Evolutionary conservation across 805 yeast species (phyloP).

Genomic region (Sugiyamaella qingdaonensis): DNA sequence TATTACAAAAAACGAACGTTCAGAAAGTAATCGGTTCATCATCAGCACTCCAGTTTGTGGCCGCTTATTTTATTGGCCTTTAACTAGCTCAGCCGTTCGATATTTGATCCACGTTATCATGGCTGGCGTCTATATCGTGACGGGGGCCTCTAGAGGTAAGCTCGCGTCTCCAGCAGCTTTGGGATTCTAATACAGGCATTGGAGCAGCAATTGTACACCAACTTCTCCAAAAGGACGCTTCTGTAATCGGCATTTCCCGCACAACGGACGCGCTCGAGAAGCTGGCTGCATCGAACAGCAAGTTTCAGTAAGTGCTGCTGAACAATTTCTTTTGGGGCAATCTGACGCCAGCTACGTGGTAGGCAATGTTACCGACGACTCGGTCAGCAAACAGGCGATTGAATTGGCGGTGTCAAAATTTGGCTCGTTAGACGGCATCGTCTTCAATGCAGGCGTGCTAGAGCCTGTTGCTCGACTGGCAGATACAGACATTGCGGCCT

Average conservation of each 20-base stretch:
- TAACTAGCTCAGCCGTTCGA: background rate
- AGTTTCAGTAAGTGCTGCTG: slow-evolving; percentile 17
- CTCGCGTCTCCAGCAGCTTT: background rate
- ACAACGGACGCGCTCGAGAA: slow-evolving; percentile 45
- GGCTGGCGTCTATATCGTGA: slow-evolving; percentile 28
- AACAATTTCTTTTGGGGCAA: background rate
- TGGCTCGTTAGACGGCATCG: slow-evolving; percentile 50
- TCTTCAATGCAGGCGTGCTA: slow-evolving; percentile 72
- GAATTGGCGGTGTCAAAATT: slow-evolving; percentile 41
- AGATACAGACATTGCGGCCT: slow-evolving; percentile 49
- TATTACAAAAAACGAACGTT: too few relatives aligned
- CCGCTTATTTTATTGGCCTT: too few relatives aligned
- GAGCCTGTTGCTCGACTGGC: slow-evolving; percentile 63
- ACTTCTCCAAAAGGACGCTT: slow-evolving; percentile 39
- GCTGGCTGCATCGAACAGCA: slow-evolving; percentile 37
- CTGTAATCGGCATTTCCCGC: slow-evolving; percentile 72
- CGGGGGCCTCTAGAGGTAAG: slow-evolving; percentile 37
- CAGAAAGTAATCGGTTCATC: too few relatives aligned
- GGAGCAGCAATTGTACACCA: slow-evolving; percentile 69
- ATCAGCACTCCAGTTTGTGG: too few relatives aligned
- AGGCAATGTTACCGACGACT: slow-evolving; percentile 52
- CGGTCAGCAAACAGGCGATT: slow-evolving; percentile 37
- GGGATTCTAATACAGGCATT: slow-evolving; percentile 46
- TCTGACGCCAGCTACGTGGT: slow-evolving; percentile 28
- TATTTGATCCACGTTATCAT: background rate